phyloP scores from a whole-genome alignment of 2,329 filamentous ascomycete genomes.

The Paraconiothyrium brasiliense region DNA sequence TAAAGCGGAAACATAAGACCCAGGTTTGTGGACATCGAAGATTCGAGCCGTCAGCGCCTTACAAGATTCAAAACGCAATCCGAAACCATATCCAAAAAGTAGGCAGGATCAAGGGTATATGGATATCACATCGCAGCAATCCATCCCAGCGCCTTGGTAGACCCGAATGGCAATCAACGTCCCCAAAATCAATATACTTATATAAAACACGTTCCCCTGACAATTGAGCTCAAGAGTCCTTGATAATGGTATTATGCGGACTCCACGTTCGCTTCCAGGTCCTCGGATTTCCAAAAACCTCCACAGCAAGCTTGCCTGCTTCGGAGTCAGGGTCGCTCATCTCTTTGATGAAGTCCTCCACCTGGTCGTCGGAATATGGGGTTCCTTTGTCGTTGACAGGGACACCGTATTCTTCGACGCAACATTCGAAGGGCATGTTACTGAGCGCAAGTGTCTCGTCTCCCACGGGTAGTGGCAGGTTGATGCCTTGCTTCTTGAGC shows the following conservation, averaged over 20 bases:
- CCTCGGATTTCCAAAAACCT: slow-evolving; percentile 3
- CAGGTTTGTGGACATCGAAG: too few species aligned
- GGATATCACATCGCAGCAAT: background rate
- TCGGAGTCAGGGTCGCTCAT: slow-evolving; percentile 2
- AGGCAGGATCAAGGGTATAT: background rate
- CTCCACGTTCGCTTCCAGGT: slow-evolving; percentile 14
- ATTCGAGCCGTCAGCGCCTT: too few species aligned
- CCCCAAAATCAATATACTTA: background rate
- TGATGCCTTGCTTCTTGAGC: slow-evolving; percentile 56
- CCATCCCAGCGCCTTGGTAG: background rate
- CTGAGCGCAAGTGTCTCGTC: slow-evolving; percentile 36
- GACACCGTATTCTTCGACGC: slow-evolving; percentile 53
- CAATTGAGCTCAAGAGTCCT: background rate
- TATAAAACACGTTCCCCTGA: background rate
- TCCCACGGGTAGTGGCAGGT: slow-evolving; percentile 36
- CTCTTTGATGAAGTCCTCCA: background rate
- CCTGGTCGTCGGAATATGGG: background rate
- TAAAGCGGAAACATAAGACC: too few species aligned
- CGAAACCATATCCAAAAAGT: too few species aligned
- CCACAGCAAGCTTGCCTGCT: background rate
- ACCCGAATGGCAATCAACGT: background rate
- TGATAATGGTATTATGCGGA: slow-evolving; percentile 7
- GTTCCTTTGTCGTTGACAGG: slow-evolving; percentile 2
- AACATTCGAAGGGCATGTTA: slow-evolving; percentile 58
- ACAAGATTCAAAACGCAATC: too few species aligned